Conservation (phyloP, 345 rosid species). For the Anastatica hierochuntica region DNA sequence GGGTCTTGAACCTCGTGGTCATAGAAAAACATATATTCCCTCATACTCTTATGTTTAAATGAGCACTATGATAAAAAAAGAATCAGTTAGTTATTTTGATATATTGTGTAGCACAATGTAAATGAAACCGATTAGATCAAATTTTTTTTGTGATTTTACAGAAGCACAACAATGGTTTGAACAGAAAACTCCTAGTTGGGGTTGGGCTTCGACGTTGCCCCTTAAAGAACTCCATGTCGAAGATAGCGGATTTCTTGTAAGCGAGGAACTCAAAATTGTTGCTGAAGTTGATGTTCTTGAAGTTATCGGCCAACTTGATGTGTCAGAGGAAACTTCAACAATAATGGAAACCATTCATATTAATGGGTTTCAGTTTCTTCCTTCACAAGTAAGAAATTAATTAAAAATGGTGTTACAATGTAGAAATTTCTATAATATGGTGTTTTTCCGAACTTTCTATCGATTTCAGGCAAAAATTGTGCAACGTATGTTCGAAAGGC, state of each 20-base stretch:
- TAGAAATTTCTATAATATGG: too few relatives aligned
- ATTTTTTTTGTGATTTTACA: too few relatives aligned
- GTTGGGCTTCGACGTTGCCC: background rate
- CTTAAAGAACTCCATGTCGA: background rate
- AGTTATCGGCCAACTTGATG: constrained; percentile 11
- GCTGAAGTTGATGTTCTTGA: constrained; percentile 39
- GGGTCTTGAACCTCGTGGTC: too few relatives aligned
- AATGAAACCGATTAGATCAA: too few relatives aligned
- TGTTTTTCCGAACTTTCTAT: too few relatives aligned
- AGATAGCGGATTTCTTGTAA: constrained; percentile 9
- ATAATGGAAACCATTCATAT: background rate
- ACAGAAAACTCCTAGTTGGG: background rate
- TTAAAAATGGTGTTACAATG: background rate
- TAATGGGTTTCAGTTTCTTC: background rate
- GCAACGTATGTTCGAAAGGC: constrained; percentile 1
- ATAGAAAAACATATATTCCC: too few relatives aligned
- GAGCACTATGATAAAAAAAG: too few relatives aligned
- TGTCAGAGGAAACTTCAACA: background rate
- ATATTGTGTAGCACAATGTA: too few relatives aligned
- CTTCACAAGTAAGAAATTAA: background rate
- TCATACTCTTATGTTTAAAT: too few relatives aligned
- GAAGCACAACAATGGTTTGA: background rate
- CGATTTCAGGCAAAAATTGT: background rate
- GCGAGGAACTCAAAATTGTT: constrained; percentile 50
- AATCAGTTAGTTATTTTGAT: too few relatives aligned